phyloP scores from a whole-genome alignment of 345 rosid species.

The Eucalyptus sp. region DNA sequence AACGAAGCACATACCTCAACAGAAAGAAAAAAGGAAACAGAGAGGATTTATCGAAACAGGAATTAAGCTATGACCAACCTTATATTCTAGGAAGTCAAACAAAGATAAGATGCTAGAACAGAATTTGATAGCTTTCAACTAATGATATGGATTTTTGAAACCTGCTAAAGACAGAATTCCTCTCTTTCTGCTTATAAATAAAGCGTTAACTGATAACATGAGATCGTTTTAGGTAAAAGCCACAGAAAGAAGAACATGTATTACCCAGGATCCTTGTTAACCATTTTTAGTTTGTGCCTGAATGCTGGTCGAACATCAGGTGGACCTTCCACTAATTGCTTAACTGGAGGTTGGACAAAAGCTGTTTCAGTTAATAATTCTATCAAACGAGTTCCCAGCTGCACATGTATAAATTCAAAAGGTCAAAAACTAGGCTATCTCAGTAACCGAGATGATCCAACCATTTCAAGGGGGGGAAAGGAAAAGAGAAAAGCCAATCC shows the following conservation, averaged over 20 bases:
- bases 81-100: not conserved
- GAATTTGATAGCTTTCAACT: not conserved
- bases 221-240: not conserved
- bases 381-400: constrained; percentile 87
- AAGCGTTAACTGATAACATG: not conserved
- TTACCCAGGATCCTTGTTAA: constrained; percentile 55
- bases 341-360: constrained; percentile 70
- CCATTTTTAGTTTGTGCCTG: constrained; percentile 52
- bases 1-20: not conserved
- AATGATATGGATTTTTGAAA: not conserved
- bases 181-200: not conserved
- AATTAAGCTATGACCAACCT: not conserved
- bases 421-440: not conserved
- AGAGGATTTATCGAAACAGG: not conserved
- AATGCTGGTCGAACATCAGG: constrained; percentile 96
- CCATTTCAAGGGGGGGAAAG: not conserved
- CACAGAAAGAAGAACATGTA: not conserved
- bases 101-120: not conserved
- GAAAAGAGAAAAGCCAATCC: not conserved
- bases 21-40: not conserved
- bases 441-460: not conserved
- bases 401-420: constrained; percentile 3
- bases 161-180: not conserved
- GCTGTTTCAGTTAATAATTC: constrained; percentile 77
- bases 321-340: constrained; percentile 51